Evolutionary conservation across 202 grass and related monocot genomes (phyloP).

Genomic region (Digitaria exilis): DNA sequence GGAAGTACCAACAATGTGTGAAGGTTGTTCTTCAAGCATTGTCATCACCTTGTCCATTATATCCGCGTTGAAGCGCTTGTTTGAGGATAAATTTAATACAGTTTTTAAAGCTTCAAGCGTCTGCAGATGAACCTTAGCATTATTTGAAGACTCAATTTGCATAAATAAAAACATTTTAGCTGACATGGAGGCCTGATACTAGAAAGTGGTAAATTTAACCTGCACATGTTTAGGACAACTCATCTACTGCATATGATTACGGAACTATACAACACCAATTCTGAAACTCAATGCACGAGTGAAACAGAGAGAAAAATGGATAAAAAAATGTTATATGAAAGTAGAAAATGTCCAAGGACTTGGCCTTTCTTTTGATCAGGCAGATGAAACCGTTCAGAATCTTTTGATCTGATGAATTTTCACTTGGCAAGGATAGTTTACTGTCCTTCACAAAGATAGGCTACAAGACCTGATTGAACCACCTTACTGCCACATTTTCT

Average conservation of each 20-base stretch:
- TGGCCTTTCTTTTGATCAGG: not conserved
- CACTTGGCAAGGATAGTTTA: not conserved
- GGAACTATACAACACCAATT: not conserved
- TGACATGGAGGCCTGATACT: constrained; percentile 4
- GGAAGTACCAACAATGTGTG: constrained; percentile 30
- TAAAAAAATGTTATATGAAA: not conserved
- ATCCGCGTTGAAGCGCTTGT: constrained; percentile 64
- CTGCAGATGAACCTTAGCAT: constrained; percentile 47
- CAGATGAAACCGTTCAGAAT: not conserved
- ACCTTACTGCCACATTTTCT: not conserved
- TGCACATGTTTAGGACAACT: not conserved
- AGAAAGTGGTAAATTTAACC: not conserved
- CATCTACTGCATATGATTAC: not conserved
- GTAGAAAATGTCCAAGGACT: not conserved
- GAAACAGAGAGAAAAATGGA: not conserved
- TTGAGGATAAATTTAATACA: constrained; percentile 70
- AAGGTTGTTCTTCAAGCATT: constrained; percentile 51
- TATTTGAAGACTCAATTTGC: constrained; percentile 33
- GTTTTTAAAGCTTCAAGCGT: constrained; percentile 84
- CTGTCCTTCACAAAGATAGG: not conserved
- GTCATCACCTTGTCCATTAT: constrained; percentile 78
- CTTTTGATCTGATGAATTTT: not conserved
- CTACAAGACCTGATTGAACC: not conserved
- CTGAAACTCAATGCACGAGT: not conserved
- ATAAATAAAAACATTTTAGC: constrained; percentile 9